These are phyloP conservation scores for Suillus hirtellus DNA, from an alignment of 768 basidiomycete species.

Conservation along the genomic window DNA sequence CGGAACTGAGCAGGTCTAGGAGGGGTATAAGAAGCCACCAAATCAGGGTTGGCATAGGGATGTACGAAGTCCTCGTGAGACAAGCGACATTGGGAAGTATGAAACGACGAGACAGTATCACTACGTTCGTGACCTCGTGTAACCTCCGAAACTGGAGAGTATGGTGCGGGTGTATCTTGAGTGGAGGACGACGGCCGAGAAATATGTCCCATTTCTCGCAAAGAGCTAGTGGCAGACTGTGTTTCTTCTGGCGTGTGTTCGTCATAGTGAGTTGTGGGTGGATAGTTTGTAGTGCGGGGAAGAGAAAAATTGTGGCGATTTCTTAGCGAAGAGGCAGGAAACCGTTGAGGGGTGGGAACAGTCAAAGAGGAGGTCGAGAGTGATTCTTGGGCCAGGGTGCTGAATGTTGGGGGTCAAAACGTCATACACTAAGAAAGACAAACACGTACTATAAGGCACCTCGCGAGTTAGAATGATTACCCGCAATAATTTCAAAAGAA, in stretches of 20 bases:
- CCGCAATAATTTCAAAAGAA: constrained; percentile 60
- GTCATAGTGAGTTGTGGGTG: constrained; percentile 12
- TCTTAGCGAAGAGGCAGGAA: constrained; percentile 17
- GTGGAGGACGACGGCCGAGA: constrained; percentile 1
- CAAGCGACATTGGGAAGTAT: constrained; percentile 37
- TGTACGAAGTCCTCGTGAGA: constrained; percentile 46
- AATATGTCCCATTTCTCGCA: constrained; percentile 13
- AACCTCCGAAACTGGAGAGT: constrained; percentile 18
- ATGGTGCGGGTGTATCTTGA: constrained; percentile 9
- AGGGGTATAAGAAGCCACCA: constrained; percentile 44
- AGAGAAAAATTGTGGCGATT: constrained; percentile 47
- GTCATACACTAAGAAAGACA: constrained; percentile 5
- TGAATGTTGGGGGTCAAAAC: constrained; percentile 24
- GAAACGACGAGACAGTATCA: constrained; percentile 21
- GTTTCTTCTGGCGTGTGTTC: constrained; percentile 13
- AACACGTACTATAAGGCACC: constrained; percentile 60
- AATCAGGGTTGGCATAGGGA: constrained; percentile 82
- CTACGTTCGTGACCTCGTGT: constrained; percentile 15
- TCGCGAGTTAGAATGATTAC: constrained; percentile 49
- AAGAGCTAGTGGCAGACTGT: constrained; percentile 11
- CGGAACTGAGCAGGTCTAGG: constrained; percentile 30
- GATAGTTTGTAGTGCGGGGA: constrained; percentile 28
- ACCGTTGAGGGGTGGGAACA: constrained; percentile 25
- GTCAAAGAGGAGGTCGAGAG: constrained; percentile 56
- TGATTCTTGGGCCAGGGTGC: constrained; percentile 62